Percentiles rank a stretch among this genome's conserved stretches.
Conservation (phyloP, 768 basidiomycete species). For the Panellus pusillus region DNA sequence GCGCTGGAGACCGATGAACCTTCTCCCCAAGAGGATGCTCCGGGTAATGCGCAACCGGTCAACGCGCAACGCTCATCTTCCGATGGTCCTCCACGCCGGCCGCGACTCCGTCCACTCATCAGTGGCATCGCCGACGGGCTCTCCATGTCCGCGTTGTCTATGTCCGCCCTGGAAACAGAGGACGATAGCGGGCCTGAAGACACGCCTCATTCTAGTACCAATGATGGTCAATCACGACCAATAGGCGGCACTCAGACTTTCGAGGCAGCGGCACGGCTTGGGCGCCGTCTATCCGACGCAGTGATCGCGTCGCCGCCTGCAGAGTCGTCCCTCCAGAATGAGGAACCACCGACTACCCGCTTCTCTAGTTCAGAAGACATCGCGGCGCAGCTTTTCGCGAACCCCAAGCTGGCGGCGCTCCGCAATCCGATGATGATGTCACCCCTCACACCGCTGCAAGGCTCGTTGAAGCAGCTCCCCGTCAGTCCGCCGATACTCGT, state of each 20-base stretch:
- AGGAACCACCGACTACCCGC: conserved; percentile 27
- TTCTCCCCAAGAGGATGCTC: conserved; percentile 15
- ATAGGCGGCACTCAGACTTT: conserved; percentile 21
- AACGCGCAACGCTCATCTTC: background rate
- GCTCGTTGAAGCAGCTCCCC: conserved; percentile 28
- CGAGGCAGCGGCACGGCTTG: conserved; percentile 36
- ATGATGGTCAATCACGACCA: conserved; percentile 8
- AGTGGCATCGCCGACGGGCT: conserved; percentile 22
- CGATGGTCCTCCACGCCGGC: conserved; percentile 18
- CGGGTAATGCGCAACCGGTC: background rate
- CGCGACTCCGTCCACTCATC: conserved; percentile 19
- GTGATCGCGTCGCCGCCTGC: conserved; percentile 32
- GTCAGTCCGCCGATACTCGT: conserved; percentile 66
- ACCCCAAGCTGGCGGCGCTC: conserved; percentile 44
- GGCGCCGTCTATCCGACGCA: conserved; percentile 44
- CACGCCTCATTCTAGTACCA: conserved; percentile 10
- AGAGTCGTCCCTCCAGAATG: conserved; percentile 10
- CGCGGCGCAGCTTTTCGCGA: conserved; percentile 40
- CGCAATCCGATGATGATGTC: conserved; percentile 24
- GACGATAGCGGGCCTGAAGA: conserved; percentile 41
- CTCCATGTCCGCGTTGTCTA: conserved; percentile 37
- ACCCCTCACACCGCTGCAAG: conserved; percentile 23
- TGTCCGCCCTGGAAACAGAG: conserved; percentile 55
- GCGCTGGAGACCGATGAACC: conserved; percentile 32
- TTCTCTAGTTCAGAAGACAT: conserved; percentile 40